Conservation (phyloP, 2,329 filamentous ascomycete species). For the Fusarium burgessii region DNA sequence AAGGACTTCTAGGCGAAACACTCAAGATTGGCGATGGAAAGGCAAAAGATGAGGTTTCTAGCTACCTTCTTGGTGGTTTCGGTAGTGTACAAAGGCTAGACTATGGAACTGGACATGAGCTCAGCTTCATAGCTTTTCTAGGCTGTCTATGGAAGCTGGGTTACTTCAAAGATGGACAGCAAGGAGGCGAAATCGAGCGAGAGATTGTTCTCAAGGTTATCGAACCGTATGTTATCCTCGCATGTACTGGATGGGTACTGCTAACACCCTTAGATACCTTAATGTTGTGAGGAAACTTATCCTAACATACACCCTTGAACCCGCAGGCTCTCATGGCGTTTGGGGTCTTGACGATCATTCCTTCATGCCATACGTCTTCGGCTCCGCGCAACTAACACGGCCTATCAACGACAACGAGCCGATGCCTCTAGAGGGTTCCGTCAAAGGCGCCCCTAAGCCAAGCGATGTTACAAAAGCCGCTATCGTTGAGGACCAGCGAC, state of each 20-base stretch:
- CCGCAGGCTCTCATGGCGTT: slow-evolving; percentile 94
- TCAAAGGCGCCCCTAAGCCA: slow-evolving; percentile 77
- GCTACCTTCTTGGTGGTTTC: slow-evolving; percentile 87
- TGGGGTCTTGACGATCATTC: slow-evolving; percentile 99
- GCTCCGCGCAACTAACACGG: slow-evolving; percentile 88
- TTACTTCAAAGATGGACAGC: slow-evolving; percentile 72
- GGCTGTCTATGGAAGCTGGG: slow-evolving; percentile 92
- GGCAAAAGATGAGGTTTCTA: slow-evolving; percentile 75
- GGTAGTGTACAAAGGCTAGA: slow-evolving; percentile 91
- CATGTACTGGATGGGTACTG: fast-evolving
- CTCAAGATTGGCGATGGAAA: slow-evolving; percentile 53
- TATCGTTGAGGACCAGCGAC: slow-evolving; percentile 74
- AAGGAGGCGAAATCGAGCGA: slow-evolving; percentile 73
- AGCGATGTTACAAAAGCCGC: slow-evolving; percentile 73
- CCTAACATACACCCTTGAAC: slow-evolving; percentile 90
- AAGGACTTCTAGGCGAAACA: slow-evolving; percentile 48
- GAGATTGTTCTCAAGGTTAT: slow-evolving; percentile 85
- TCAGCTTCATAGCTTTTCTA: slow-evolving; percentile 94
- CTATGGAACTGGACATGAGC: slow-evolving; percentile 95
- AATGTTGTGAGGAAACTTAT: slow-evolving; percentile 84
- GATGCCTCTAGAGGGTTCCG: slow-evolving; percentile 83
- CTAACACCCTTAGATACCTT: slow-evolving; percentile 71
- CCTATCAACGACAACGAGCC: slow-evolving; percentile 72
- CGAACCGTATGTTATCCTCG: slow-evolving; percentile 73
- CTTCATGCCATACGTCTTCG: slow-evolving; percentile 94